Evolutionary conservation across 2,329 filamentous ascomycete genomes (phyloP), one percentile per base, ranked within the genome.

Genomic region (Fusarium begoniae): DNA sequence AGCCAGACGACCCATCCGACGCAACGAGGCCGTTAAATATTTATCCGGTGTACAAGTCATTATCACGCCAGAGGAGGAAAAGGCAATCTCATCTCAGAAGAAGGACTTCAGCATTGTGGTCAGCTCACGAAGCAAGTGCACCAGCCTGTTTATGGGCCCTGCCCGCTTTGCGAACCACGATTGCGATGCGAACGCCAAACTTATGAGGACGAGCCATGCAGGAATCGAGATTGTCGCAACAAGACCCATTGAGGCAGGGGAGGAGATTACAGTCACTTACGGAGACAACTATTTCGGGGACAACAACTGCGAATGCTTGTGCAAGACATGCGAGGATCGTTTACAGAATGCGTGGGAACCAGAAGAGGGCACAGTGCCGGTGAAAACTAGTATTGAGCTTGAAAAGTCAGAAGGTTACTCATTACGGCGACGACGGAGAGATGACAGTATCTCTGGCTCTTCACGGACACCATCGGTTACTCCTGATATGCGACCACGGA

Each of bases 101-200:
- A 95, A 96, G 79, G 96, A 99, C 80, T 99, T 99, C 81, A 98
- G 95, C 81, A 95, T 99, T 73, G 95, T 99, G 38, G 93, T 98
- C 79, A 98, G 95, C 71, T 96, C 94, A 75, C 90, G 96, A 66
- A 96, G 93, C 83, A 98, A 97, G 83, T 92, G 92, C 69, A 93
- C 95, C 37, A 97, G 94, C 58, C 86, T 99, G 47, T 98, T 99
- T 80, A 91, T 99, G 80, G 96, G 96, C 1, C 97, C 96, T 13
- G 96, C 96, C 40, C 91, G 96, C 57, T 98, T 99, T 81, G 95
- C 96, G 32, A 99, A 99, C 80, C 96, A 99, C 83, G 96, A 99
- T 82, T 99, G 96, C 84, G 89, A 93, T 75, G 94, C 96, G 38
- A 99, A 98, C 84, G 95, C 95, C 14, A 90, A 92, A 79, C 88